phyloP scores from a whole-genome alignment of 2,329 filamentous ascomycete genomes.

The Tothia fuscella region DNA sequence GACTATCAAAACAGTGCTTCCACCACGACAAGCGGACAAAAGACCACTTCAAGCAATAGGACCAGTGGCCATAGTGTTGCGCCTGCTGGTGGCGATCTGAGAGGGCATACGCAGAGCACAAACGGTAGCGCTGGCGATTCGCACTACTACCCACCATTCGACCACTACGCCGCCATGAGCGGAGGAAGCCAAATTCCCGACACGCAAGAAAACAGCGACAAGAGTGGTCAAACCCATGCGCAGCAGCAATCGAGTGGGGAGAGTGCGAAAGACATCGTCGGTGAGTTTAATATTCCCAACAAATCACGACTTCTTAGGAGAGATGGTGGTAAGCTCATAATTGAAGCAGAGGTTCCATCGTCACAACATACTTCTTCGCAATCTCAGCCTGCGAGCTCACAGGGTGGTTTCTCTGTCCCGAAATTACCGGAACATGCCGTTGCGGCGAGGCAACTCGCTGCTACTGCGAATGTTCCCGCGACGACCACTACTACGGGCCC shows the following conservation, averaged over 20 bases:
- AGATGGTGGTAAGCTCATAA: slow-evolving; percentile 3
- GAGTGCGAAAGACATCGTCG: neutral
- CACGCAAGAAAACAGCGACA: slow-evolving; percentile 35
- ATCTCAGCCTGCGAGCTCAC: neutral
- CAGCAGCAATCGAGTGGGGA: neutral
- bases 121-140: slow-evolving; percentile 48
- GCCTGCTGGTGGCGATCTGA: slow-evolving; percentile 34
- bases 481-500: slow-evolving; percentile 14
- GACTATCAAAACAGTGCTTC: slow-evolving; percentile 78
- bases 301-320: slow-evolving; percentile 2
- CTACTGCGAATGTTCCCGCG: slow-evolving; percentile 25
- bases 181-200: slow-evolving; percentile 51
- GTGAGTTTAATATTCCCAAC: slow-evolving; percentile 3
- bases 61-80: neutral
- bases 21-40: slow-evolving; percentile 72
- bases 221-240: neutral
- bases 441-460: slow-evolving; percentile 18
- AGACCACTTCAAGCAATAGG: slow-evolving; percentile 42
- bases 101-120: slow-evolving; percentile 51
- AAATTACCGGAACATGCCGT: slow-evolving; percentile 9
- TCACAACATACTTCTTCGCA: slow-evolving; percentile 26
- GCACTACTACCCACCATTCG: slow-evolving; percentile 44
- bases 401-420: slow-evolving; percentile 13
- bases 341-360: slow-evolving; percentile 3
- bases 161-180: slow-evolving; percentile 33